phyloP scores from a whole-genome alignment of 192 early-diverging fungal genomes.

The Coemansia sp. region DNA sequence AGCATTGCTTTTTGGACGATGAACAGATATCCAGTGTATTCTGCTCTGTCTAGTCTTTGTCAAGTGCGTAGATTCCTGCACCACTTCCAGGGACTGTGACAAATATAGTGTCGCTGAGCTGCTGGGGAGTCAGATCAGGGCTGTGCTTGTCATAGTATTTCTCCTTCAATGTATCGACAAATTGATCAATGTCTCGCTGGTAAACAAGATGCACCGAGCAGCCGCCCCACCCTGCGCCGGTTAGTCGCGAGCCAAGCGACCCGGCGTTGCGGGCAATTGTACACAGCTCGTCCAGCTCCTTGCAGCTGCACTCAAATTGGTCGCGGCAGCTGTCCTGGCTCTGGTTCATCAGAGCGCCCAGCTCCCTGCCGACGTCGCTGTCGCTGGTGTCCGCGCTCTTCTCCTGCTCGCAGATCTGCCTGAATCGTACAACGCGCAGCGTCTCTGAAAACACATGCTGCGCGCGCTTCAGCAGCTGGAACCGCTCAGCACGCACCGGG shows the following conservation, averaged over 20 bases:
- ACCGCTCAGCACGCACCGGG: constrained; percentile 63
- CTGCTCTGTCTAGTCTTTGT: background rate
- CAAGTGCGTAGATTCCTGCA: constrained; percentile 17
- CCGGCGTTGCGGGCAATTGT: constrained; percentile 64
- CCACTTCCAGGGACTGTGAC: constrained; percentile 32
- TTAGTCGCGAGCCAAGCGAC: constrained; percentile 80
- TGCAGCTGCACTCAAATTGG: constrained; percentile 76
- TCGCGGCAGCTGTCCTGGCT: constrained; percentile 82
- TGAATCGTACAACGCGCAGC: constrained; percentile 60
- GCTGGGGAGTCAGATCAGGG: constrained; percentile 47
- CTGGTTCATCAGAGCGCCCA: constrained; percentile 88
- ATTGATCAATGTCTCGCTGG: constrained; percentile 57
- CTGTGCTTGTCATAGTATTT: constrained; percentile 63
- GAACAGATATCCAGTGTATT: background rate
- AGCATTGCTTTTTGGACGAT: background rate
- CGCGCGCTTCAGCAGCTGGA: constrained; percentile 76
- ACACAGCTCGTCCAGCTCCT: constrained; percentile 81
- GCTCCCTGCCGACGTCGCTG: constrained; percentile 19
- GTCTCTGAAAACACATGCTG: constrained; percentile 84
- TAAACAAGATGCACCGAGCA: constrained; percentile 81
- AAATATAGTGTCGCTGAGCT: constrained; percentile 60
- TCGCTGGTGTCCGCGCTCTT: constrained; percentile 14
- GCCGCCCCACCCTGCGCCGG: constrained; percentile 94
- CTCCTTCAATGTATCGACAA: constrained; percentile 65
- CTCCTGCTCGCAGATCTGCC: constrained; percentile 39